Evolutionary conservation across 257 asterid species (phyloP).

Genomic region (Paulownia fortunei): DNA sequence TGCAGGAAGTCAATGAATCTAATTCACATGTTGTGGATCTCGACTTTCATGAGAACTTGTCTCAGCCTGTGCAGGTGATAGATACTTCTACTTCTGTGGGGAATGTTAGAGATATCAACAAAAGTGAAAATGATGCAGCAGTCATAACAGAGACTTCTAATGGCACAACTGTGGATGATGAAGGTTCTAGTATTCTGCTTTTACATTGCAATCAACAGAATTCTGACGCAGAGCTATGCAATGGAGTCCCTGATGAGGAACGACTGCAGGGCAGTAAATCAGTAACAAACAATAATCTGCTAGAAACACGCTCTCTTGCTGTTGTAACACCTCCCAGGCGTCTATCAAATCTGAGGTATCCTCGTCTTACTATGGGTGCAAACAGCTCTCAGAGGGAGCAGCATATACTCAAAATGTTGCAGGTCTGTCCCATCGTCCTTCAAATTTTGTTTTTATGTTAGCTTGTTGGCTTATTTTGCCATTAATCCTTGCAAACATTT

Average conservation of each 20-base stretch:
- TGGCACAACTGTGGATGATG: conserved; percentile 43
- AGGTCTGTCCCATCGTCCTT: conserved; percentile 57
- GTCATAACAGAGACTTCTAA: conserved; percentile 46
- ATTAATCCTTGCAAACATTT: conserved; percentile 25
- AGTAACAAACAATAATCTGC: conserved; percentile 32
- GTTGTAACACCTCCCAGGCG: conserved; percentile 52
- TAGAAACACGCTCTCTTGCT: conserved; percentile 44
- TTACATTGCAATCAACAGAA: conserved; percentile 42
- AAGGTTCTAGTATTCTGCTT: conserved; percentile 42
- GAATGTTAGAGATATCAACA: conserved; percentile 30
- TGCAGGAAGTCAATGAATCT: conserved; percentile 39
- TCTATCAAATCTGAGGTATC: conserved; percentile 55
- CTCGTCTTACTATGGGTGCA: conserved; percentile 61
- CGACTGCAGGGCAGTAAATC: conserved; percentile 40
- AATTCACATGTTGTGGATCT: conserved; percentile 39
- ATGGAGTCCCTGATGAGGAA: conserved; percentile 46
- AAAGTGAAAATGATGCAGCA: conserved; percentile 39
- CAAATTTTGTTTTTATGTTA: conserved; percentile 25
- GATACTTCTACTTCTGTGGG: conserved; percentile 50
- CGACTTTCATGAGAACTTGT: conserved; percentile 40
- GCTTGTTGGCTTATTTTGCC: conserved; percentile 33
- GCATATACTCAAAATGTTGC: conserved; percentile 76
- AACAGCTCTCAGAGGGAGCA: conserved; percentile 76
- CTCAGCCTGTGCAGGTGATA: conserved; percentile 45
- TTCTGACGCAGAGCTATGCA: conserved; percentile 43